A percentile compares a stretch with the other conserved stretches of the same genome.
These are phyloP conservation scores for Penicillium decumbens DNA, from an alignment of 2,329 filamentous ascomycete genomes.

Conservation along the genomic window DNA sequence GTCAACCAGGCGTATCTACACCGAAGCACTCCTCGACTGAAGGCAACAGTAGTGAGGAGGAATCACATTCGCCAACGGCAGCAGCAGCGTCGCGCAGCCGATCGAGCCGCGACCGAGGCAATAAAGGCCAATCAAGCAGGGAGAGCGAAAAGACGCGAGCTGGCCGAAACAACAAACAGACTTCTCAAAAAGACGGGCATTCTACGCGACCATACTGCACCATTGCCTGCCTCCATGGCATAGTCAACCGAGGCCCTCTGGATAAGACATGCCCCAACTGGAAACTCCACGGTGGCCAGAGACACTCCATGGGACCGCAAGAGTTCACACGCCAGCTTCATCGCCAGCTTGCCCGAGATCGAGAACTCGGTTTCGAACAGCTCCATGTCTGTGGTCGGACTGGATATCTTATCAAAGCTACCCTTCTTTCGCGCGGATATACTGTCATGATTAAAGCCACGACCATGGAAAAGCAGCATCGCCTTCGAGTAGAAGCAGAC, in stretches of 20 bases:
- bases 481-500: constrained; percentile 19
- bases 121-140: too few relatives aligned
- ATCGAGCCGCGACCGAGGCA: too few relatives aligned
- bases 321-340: constrained; percentile 20
- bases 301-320: constrained; percentile 27
- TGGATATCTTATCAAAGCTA: too few relatives aligned
- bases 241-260: constrained; percentile 17
- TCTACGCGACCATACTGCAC: constrained; percentile 20
- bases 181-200: constrained; percentile 11
- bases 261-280: constrained; percentile 34
- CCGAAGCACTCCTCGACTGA: too few relatives aligned
- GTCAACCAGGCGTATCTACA: too few relatives aligned
- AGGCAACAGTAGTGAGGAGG: too few relatives aligned
- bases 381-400: too few relatives aligned
- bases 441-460: constrained; percentile 30
- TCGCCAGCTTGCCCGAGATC: constrained; percentile 16
- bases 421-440: too few relatives aligned
- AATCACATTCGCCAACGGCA: too few relatives aligned
- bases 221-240: constrained; percentile 20
- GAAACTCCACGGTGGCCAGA: constrained; percentile 16
- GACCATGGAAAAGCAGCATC: constrained; percentile 13
- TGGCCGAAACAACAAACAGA: constrained; percentile 8
- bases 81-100: too few relatives aligned
- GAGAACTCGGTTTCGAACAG: constrained; percentile 21
- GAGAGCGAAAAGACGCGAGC: constrained; percentile 11